Base-by-base conservation (phyloP, 2,329 filamentous ascomycete species). In the Nigrospora sphaerica region DNA sequence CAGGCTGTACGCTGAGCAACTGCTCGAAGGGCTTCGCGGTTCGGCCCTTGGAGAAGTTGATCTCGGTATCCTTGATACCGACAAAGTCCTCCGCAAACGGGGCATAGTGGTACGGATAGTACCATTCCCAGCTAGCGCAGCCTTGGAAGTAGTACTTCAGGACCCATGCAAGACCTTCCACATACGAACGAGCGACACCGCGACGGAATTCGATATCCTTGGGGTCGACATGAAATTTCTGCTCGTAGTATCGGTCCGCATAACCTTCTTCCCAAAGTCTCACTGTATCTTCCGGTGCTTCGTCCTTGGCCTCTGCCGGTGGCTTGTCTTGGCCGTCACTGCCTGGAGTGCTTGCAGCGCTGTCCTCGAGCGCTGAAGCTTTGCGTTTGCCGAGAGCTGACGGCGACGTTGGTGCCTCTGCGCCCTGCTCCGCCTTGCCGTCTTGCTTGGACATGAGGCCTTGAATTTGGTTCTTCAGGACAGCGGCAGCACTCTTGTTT, bases 101-200 rank as follows among this genome's bases (percentile, higher is more conserved):
- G 1, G 93, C 95, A 62, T 98, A 98, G 63, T 98, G 93, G 61
- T 97, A 95, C 1, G 93, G 93, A 61, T 96, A 98, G 64, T 93
- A 98, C 93, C 93, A 98, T 44, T 92, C 95, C 93, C 95, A 98
- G 0, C 90, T 96, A 18, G 93, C 90, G 58, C 93, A 98, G 23
- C 93, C 93, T 66, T 98, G 93, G 66, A 96, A 95, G 65, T 98
- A 98, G 68, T 98, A 98, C 33, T 91, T 75, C 43, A 98, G 72
- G 35, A 98, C 93, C 93, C 95, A 98, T 18, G 86, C 86, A 11
- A 98, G 77, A 33, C 93, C 93, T 71, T 97, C 90, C 12, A 92
- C 90, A 63, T 98, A 98, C n/a, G 88, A 81, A 45, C 82, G 80
- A 33, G 86, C 93, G 47, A 98, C 95, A 60, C 89, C 80, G 65